A percentile compares a stretch with the other conserved stretches of the same genome.
These are phyloP conservation scores for Paecilomyces fulvus DNA, from an alignment of 2,329 filamentous ascomycete genomes.

Conservation along the genomic window DNA sequence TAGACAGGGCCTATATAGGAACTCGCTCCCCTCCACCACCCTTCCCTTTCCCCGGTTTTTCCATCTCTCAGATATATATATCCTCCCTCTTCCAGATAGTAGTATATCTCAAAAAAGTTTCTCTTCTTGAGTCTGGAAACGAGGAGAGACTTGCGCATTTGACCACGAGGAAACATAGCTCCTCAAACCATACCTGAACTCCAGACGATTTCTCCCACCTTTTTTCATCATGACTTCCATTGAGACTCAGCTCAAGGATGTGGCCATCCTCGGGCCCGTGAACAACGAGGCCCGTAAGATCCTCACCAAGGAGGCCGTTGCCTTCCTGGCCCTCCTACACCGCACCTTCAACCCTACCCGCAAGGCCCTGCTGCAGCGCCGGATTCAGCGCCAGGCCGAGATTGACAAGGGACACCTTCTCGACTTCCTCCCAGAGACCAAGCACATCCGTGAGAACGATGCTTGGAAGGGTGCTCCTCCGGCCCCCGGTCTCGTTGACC, in stretches of 20 bases:
- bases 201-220: no score
- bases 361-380: conserved; percentile 80
- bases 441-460: conserved; percentile 85
- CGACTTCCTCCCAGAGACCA: conserved; percentile 93
- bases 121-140: background rate
- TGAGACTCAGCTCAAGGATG: conserved; percentile 76
- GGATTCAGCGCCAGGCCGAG: conserved; percentile 79
- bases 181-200: background rate
- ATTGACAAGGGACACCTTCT: conserved; percentile 81
- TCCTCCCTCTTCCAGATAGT: no score
- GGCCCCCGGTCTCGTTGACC: conserved; percentile 85
- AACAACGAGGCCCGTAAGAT: conserved; percentile 79
- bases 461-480: conserved; percentile 89
- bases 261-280: conserved; percentile 73
- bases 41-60: background rate
- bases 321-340: conserved; percentile 90
- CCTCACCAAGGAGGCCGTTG: conserved; percentile 78
- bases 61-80: background rate
- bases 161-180: background rate
- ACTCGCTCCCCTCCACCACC: background rate
- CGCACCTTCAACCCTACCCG: conserved; percentile 86
- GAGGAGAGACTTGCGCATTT: background rate
- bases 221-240: conserved; percentile 54
- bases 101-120: no score
- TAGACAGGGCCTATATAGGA: background rate